Evolutionary conservation across 192 early-diverging fungal genomes (phyloP).

Genomic region (Dissophora globulifera): DNA sequence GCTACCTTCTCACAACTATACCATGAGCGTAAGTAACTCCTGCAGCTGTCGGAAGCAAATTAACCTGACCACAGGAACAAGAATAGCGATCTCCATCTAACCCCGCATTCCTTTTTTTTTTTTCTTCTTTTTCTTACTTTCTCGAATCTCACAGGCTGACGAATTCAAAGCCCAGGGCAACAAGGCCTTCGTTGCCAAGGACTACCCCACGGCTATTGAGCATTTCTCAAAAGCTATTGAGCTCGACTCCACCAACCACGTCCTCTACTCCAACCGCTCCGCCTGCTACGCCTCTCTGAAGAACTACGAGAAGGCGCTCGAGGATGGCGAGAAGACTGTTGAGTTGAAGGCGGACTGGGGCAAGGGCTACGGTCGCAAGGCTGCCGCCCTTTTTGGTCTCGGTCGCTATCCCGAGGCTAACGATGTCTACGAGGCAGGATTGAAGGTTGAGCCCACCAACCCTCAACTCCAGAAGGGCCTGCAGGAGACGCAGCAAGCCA

Average conservation of each 20-base stretch:
- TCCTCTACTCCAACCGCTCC: conserved; percentile 94
- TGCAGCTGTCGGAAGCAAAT: too few relatives aligned
- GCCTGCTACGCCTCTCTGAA: conserved; percentile 83
- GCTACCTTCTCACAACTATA: conserved; percentile 5
- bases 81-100: too few relatives aligned
- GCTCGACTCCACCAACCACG: conserved; percentile 89
- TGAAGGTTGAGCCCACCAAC: conserved; percentile 84
- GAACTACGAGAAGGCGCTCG: conserved; percentile 79
- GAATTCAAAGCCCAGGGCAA: conserved; percentile 73
- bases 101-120: background rate
- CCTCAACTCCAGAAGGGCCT: conserved; percentile 79
- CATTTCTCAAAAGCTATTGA: conserved; percentile 87
- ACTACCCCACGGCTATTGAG: conserved; percentile 81
- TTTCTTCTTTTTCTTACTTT: background rate
- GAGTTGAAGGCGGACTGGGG: conserved; percentile 86
- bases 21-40: conserved; percentile 38
- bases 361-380: conserved; percentile 92
- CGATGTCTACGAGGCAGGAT: conserved; percentile 80
- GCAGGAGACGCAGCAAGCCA: conserved; percentile 75
- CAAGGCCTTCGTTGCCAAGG: conserved; percentile 83
- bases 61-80: too few relatives aligned
- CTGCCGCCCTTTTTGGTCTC: conserved; percentile 85
- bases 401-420: conserved; percentile 74
- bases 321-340: conserved; percentile 89
- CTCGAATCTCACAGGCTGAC: conserved; percentile 44